A percentile compares a stretch with the other conserved stretches of the same genome.
Conservation (phyloP, 1,284 basidiomycete species). For the Naganishia sp. region DNA sequence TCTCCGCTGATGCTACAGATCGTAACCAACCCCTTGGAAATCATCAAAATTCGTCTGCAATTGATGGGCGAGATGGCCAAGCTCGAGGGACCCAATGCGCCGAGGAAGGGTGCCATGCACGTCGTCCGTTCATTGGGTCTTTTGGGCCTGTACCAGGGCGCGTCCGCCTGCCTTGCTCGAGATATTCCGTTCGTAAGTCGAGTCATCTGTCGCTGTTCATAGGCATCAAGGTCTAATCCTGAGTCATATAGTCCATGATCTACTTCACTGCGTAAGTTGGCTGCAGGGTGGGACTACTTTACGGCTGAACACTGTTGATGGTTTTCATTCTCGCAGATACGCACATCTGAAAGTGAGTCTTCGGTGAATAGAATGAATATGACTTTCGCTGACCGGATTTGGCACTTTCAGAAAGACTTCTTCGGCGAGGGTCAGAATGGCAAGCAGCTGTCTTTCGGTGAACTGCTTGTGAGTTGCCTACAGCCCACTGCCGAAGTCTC, state of each 20-base stretch:
- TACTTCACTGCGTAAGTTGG: constrained; percentile 56
- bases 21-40: constrained; percentile 85
- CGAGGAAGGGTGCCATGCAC: constrained; percentile 81
- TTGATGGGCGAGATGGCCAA: constrained; percentile 93
- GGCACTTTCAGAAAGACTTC: constrained; percentile 89
- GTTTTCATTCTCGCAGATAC: constrained; percentile 37
- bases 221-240: background rate
- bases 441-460: constrained; percentile 86
- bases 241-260: constrained; percentile 50
- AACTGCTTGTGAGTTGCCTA: constrained; percentile 65
- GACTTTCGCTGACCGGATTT: constrained; percentile 66
- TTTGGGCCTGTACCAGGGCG: constrained; percentile 87
- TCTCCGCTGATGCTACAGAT: constrained; percentile 59
- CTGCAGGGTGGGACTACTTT: constrained; percentile 49
- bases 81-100: constrained; percentile 65
- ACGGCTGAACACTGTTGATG: constrained; percentile 51
- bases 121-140: constrained; percentile 91
- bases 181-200: constrained; percentile 71
- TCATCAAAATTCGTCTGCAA: constrained; percentile 93
- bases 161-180: constrained; percentile 69
- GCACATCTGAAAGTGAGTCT: constrained; percentile 51
- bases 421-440: constrained; percentile 96
- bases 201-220: constrained; percentile 29
- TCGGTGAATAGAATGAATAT: background rate
- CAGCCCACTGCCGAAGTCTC: too few species aligned